A percentile compares a stretch with the other conserved stretches of the same genome.
phyloP scores from a whole-genome alignment of 768 basidiomycete genomes.

The Calocybe cyanea region DNA sequence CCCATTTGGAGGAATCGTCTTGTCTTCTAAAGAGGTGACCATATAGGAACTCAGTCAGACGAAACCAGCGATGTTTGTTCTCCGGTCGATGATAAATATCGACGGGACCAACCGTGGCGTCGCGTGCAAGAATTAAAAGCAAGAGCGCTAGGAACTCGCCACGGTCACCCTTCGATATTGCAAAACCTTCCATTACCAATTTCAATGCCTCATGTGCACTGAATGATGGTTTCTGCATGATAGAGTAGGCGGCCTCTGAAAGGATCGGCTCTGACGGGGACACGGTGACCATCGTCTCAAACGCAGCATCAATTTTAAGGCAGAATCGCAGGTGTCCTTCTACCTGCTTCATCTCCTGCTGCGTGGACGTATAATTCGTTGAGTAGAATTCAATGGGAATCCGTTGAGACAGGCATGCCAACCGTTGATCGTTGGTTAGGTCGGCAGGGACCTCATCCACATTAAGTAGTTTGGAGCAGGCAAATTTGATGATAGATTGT shows the following conservation, averaged over 20 bases:
- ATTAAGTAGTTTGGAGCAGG: no score
- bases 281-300: constrained; percentile 6
- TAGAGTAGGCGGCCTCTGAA: not conserved
- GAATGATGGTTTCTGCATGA: no score
- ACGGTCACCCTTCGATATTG: constrained; percentile 18
- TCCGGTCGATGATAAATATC: no score
- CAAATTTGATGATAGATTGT: no score
- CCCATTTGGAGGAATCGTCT: no score
- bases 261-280: no score
- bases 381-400: not conserved
- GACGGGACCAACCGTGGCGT: not conserved
- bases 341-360: constrained; percentile 23
- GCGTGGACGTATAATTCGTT: constrained; percentile 12
- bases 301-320: constrained; percentile 15
- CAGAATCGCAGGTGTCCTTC: constrained; percentile 28
- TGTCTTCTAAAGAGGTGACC: no score
- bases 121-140: constrained; percentile 7
- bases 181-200: constrained; percentile 3
- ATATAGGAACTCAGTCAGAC: no score
- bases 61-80: no score
- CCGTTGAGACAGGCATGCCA: no score
- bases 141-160: constrained; percentile 19
- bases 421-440: no score
- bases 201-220: not conserved
- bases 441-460: no score